A percentile compares a stretch with the other conserved stretches of the same genome.
Evolutionary conservation across 1,284 basidiomycete genomes (phyloP).

Genomic region (Lentinula novae-zelandiae): DNA sequence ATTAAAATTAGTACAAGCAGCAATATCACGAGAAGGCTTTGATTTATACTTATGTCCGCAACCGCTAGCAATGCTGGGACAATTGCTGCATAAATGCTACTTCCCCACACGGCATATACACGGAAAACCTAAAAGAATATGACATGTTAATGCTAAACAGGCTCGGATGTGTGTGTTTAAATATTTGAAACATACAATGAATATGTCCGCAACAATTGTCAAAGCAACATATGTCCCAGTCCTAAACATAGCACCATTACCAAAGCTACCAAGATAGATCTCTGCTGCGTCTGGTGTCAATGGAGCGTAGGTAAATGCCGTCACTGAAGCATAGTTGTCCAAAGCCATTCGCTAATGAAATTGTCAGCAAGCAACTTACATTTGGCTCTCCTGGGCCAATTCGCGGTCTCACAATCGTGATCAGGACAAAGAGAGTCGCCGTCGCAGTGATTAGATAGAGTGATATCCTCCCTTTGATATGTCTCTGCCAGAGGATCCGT

Average conservation of each 20-base stretch:
- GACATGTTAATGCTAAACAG: not conserved
- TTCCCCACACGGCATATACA: conserved; percentile 7
- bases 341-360: conserved; percentile 9
- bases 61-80: conserved; percentile 5
- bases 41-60: conserved; percentile 6
- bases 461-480: conserved; percentile 4
- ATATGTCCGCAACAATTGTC: conserved; percentile 13
- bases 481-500: conserved; percentile 3
- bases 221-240: conserved; percentile 10
- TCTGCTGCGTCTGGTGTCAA: conserved; percentile 9
- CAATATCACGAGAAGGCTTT: not conserved
- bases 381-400: not conserved
- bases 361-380: too few species aligned
- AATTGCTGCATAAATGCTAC: not conserved
- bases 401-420: conserved; percentile 8
- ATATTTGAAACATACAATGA: conserved; percentile 8
- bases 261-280: conserved; percentile 6
- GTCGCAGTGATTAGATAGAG: conserved; percentile 1
- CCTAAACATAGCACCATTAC: conserved; percentile 12
- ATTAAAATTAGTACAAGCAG: not conserved
- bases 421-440: conserved; percentile 8
- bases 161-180: not conserved
- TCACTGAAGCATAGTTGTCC: conserved; percentile 10
- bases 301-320: conserved; percentile 9
- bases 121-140: conserved; percentile 4